Percentiles rank a stretch among this genome's conserved stretches.
These are phyloP conservation scores for Cadophora sp. DNA, from an alignment of 2,329 filamentous ascomycete species.

Conservation along the genomic window DNA sequence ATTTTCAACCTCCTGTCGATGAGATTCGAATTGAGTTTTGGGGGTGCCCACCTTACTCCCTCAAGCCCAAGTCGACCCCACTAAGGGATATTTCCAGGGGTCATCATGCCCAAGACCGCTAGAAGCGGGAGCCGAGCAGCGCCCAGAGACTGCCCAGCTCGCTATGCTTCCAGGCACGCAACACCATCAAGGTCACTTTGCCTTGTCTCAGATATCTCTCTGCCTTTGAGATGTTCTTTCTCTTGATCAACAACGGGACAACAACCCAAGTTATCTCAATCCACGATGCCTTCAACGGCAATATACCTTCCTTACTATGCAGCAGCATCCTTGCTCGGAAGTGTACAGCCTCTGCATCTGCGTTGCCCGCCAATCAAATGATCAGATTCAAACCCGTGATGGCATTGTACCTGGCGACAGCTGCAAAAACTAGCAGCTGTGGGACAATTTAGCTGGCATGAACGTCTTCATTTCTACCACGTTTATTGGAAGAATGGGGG, in stretches of 20 bases:
- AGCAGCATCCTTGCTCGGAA: constrained; percentile 6
- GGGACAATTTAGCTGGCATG: not conserved
- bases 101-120: not conserved
- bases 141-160: constrained; percentile 5
- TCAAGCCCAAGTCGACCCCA: not conserved
- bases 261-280: not conserved
- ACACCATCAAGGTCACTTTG: not conserved
- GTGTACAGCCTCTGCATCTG: constrained; percentile 11
- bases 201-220: too few species aligned
- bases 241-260: not conserved
- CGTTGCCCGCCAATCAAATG: constrained; percentile 15
- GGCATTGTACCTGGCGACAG: not conserved
- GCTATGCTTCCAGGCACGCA: not conserved
- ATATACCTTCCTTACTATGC: not conserved
- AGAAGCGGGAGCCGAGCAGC: constrained; percentile 3
- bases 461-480: not conserved
- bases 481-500: not conserved
- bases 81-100: not conserved
- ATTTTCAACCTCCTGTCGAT: too few species aligned
- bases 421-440: not conserved
- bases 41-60: too few species aligned
- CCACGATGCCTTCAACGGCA: not conserved
- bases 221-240: not conserved
- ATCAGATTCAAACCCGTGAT: constrained; percentile 18
- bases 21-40: too few species aligned